These are phyloP conservation scores for Pseudogymnoascus sp. DNA, from an alignment of 2,329 filamentous ascomycete genomes.

Conservation along the genomic window DNA sequence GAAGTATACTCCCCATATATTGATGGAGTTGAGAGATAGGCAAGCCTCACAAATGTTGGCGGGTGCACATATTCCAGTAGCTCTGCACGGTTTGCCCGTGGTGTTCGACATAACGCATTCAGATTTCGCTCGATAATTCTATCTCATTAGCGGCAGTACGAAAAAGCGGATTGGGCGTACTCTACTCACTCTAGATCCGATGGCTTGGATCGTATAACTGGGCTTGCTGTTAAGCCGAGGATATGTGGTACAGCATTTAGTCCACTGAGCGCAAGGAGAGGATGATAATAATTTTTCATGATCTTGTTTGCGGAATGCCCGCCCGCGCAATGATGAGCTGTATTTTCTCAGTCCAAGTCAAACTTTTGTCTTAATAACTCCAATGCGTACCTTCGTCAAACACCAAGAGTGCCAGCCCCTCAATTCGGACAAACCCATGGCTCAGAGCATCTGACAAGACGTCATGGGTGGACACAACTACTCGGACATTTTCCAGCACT, in stretches of 20 bases:
- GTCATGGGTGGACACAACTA: conserved; percentile 56
- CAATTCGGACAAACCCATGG: conserved; percentile 53
- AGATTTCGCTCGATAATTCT: conserved; percentile 46
- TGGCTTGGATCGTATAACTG: conserved; percentile 26
- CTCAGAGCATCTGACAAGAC: conserved; percentile 51
- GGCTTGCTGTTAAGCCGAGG: conserved; percentile 27
- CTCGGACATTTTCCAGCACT: conserved; percentile 45
- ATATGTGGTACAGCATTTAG: conserved; percentile 22
- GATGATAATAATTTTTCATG: conserved; percentile 27
- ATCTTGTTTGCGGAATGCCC: conserved; percentile 26
- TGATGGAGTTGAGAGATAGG: conserved; percentile 23
- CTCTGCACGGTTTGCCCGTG: conserved; percentile 46
- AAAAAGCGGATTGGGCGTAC: not conserved
- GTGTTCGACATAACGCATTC: conserved; percentile 47
- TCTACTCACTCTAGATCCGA: conserved; percentile 20
- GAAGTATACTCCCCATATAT: not conserved
- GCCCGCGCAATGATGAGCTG: conserved; percentile 28
- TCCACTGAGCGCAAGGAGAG: conserved; percentile 15
- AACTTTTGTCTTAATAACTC: not conserved
- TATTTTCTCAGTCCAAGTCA: not conserved
- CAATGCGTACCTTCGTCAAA: conserved; percentile 54
- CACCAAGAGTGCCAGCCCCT: conserved; percentile 46
- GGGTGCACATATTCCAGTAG: conserved; percentile 26
- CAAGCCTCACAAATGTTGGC: conserved; percentile 2
- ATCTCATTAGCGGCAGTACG: not conserved